Percentiles rank a stretch among this genome's conserved stretches.
phyloP scores from a whole-genome alignment of 306 rosid genomes.

The Cicer pinnatifidum region DNA sequence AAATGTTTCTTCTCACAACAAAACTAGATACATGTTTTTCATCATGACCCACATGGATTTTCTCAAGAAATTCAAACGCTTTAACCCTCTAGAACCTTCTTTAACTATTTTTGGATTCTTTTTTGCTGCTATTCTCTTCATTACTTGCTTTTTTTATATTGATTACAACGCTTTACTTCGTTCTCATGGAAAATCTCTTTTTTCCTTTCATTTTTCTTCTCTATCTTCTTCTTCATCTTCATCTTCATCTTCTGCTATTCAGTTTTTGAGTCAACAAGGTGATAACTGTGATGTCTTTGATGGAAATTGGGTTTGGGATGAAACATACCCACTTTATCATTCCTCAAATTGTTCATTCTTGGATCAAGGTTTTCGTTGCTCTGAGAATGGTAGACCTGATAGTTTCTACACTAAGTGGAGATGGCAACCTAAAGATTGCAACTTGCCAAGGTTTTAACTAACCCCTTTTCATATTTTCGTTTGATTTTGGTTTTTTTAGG shows the following conservation, averaged over 20 bases:
- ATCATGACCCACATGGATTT: constrained; percentile 54
- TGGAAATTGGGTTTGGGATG: constrained; percentile 96
- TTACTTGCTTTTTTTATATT: constrained; percentile 60
- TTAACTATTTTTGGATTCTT: constrained; percentile 56
- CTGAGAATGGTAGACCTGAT: constrained; percentile 78
- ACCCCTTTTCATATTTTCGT: background rate
- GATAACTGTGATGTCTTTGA: constrained; percentile 67
- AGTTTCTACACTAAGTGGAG: constrained; percentile 80
- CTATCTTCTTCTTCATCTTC: constrained; percentile 30
- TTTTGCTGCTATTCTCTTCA: constrained; percentile 54
- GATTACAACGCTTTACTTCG: constrained; percentile 54
- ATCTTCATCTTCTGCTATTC: constrained; percentile 33
- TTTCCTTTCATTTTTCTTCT: constrained; percentile 40
- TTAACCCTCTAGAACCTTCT: constrained; percentile 64
- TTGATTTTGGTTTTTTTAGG: background rate
- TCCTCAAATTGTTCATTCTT: constrained; percentile 67
- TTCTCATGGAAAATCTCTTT: constrained; percentile 44
- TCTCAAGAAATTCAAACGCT: constrained; percentile 67
- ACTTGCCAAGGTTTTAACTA: constrained; percentile 73
- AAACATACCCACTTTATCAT: constrained; percentile 73
- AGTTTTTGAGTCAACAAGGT: constrained; percentile 58
- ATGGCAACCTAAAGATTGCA: constrained; percentile 85
- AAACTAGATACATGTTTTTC: constrained; percentile 1
- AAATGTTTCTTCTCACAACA: background rate
- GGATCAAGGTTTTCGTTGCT: constrained; percentile 80